Evolutionary conservation across 257 asterid species (phyloP).

Genomic region (Hygrophila difformis): DNA sequence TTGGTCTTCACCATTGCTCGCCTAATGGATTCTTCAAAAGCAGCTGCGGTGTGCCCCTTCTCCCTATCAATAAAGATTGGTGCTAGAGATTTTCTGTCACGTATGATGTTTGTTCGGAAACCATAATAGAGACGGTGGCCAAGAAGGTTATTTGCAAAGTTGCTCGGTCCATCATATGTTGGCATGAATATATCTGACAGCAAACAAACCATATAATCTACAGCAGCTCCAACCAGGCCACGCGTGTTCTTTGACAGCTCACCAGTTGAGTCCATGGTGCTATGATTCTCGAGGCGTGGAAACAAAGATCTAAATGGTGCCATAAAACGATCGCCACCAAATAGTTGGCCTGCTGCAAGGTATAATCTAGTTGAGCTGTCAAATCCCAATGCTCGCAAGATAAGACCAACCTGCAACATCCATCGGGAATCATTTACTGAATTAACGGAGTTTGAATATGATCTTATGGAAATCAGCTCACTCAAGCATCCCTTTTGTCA

Average conservation of each 20-base stretch:
- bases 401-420: constrained; percentile 82
- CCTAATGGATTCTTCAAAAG: constrained; percentile 70
- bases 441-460: no score
- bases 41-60: constrained; percentile 52
- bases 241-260: constrained; percentile 41
- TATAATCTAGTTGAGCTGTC: constrained; percentile 85
- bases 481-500: no score
- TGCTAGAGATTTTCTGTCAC: constrained; percentile 83
- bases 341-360: constrained; percentile 93
- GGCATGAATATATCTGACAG: constrained; percentile 94
- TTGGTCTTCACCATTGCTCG: constrained; percentile 64
- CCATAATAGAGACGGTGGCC: constrained; percentile 98
- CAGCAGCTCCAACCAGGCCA: constrained; percentile 89
- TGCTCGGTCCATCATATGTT: constrained; percentile 97
- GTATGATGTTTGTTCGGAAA: constrained; percentile 81
- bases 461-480: no score
- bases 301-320: constrained; percentile 70
- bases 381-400: constrained; percentile 72
- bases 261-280: constrained; percentile 46
- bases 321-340: constrained; percentile 92
- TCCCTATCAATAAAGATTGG: constrained; percentile 72
- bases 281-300: constrained; percentile 87
- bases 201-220: constrained; percentile 97
- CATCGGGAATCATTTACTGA: no score
- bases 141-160: constrained; percentile 90